Conservation (phyloP, 306 rosid genomes). For the Rosa rugosa region DNA sequence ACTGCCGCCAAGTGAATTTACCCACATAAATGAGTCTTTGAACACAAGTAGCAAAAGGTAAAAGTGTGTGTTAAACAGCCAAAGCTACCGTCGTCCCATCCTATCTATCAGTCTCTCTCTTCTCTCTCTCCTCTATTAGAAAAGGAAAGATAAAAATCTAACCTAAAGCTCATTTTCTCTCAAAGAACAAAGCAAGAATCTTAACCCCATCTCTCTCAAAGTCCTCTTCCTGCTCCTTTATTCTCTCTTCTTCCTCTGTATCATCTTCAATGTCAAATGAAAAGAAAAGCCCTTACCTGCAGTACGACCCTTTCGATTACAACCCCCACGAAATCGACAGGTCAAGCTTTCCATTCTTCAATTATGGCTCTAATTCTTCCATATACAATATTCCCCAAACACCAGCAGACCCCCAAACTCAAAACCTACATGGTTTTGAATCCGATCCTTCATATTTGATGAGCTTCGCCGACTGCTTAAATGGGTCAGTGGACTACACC, state of each 20-base stretch:
- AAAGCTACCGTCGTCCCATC: constrained; percentile 22
- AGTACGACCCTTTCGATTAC: constrained; percentile 56
- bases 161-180: constrained; percentile 33
- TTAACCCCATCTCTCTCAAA: constrained; percentile 16
- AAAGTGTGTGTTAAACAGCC: constrained; percentile 25
- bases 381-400: constrained; percentile 5
- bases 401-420: constrained; percentile 18
- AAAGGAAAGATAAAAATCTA: constrained; percentile 9
- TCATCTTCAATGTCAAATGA: constrained; percentile 53
- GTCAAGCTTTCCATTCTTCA: constrained; percentile 42
- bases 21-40: not conserved
- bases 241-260: not conserved
- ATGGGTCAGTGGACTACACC: constrained; percentile 73
- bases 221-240: constrained; percentile 4
- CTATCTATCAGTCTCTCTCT: constrained; percentile 14
- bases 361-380: constrained; percentile 24
- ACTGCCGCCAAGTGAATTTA: constrained; percentile 1
- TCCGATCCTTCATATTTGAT: constrained; percentile 32
- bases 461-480: constrained; percentile 71
- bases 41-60: constrained; percentile 15
- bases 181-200: constrained; percentile 21
- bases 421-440: constrained; percentile 41
- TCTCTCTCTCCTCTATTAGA: constrained; percentile 1
- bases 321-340: constrained; percentile 47
- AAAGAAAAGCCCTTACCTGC: constrained; percentile 28